phyloP scores from a whole-genome alignment of 495 filamentous ascomycete species.

The Beverwykella pulmonaria region DNA sequence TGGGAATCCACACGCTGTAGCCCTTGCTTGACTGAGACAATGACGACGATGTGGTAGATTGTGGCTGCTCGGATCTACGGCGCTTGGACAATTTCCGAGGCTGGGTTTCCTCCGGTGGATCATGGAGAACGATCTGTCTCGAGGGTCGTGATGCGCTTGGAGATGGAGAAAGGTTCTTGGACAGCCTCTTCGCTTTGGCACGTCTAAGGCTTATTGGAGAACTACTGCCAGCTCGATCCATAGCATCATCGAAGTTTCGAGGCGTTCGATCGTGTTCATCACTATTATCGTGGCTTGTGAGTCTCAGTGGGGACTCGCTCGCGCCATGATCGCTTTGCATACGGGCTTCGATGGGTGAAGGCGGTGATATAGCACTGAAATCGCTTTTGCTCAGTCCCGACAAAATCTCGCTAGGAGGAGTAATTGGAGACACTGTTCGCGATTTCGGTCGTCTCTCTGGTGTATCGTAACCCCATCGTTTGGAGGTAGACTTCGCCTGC shows the following conservation, averaged over 20 bases:
- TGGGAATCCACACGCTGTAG: constrained; percentile 48
- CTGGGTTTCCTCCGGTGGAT: constrained; percentile 23
- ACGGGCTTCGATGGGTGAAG: constrained; percentile 25
- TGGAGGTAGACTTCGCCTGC: constrained; percentile 48
- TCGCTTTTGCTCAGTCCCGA: not conserved
- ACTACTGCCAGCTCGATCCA: constrained; percentile 38
- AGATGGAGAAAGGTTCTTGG: constrained; percentile 23
- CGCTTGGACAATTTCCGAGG: constrained; percentile 30
- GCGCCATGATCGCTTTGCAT: not conserved
- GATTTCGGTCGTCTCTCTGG: constrained; percentile 22
- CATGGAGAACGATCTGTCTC: constrained; percentile 32
- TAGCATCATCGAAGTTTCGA: constrained; percentile 41
- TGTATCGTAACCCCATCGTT: constrained; percentile 40
- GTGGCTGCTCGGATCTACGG: constrained; percentile 16
- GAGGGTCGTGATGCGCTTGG: constrained; percentile 18
- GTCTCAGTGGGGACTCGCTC: not conserved
- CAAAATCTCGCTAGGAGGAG: constrained; percentile 21
- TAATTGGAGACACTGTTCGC: constrained; percentile 27
- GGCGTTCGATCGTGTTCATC: constrained; percentile 26
- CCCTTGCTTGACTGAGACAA: constrained; percentile 38
- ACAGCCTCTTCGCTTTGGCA: constrained; percentile 57
- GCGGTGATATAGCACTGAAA: constrained; percentile 19
- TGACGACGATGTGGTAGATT: constrained; percentile 27
- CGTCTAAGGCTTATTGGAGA: constrained; percentile 53
- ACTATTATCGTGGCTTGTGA: constrained; percentile 14